Percentiles rank a stretch among this genome's conserved stretches.
Conservation (phyloP, 768 basidiomycete species). For the Hemileccinum rubropunctum region DNA sequence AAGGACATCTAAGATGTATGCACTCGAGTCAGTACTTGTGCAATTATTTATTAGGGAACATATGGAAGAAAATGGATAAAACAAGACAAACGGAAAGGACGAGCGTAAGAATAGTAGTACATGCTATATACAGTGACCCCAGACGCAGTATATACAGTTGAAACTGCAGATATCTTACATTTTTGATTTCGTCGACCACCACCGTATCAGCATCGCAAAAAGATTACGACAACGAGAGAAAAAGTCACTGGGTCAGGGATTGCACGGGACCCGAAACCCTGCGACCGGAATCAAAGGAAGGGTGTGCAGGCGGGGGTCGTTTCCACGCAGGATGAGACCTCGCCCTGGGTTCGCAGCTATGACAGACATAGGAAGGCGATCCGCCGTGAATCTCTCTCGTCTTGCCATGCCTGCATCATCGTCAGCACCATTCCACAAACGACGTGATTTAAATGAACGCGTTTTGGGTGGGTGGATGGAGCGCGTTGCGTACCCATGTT, state of each 20-base stretch:
- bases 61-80: no score
- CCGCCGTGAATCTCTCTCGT: slow-evolving; percentile 30
- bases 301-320: slow-evolving; percentile 16
- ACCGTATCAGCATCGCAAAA: neutral
- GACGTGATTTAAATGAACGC: neutral
- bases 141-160: no score
- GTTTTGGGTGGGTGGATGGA: neutral
- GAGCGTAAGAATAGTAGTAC: no score
- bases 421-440: neutral
- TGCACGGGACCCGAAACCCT: slow-evolving; percentile 8
- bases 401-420: slow-evolving; percentile 26
- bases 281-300: neutral
- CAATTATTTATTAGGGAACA: no score
- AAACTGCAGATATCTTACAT: no score
- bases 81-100: no score
- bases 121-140: no score
- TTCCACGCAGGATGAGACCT: slow-evolving; percentile 22
- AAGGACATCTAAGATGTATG: no score
- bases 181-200: neutral
- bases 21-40: no score
- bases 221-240: neutral
- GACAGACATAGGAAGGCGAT: slow-evolving; percentile 30
- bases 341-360: slow-evolving; percentile 20
- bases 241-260: slow-evolving; percentile 11
- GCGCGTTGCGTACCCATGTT: slow-evolving; percentile 19